phyloP scores from a whole-genome alignment of 1,139 yeast genomes.

The Zygosaccharomyces pseudobailii region DNA sequence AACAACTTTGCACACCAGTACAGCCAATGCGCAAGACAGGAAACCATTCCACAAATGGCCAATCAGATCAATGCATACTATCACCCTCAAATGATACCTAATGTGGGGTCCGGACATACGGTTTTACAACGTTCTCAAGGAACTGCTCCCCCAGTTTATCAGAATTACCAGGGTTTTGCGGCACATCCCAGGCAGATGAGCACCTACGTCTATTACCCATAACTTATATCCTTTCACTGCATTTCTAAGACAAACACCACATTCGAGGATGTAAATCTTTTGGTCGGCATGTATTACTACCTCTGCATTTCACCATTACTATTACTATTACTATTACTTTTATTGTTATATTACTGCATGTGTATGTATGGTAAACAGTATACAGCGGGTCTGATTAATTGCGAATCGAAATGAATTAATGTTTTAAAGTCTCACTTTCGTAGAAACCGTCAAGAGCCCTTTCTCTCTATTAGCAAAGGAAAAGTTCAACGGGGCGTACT shows the following conservation, averaged over 20 bases:
- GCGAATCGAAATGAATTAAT: not conserved
- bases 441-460: conserved; percentile 57
- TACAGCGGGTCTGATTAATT: conserved; percentile 2
- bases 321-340: not conserved
- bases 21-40: not conserved
- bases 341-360: not conserved
- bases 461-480: conserved; percentile 61
- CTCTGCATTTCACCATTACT: not conserved
- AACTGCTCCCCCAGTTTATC: not conserved
- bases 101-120: not conserved
- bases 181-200: conserved; percentile 1
- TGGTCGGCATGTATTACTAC: not conserved
- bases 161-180: not conserved
- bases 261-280: not conserved
- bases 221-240: not conserved
- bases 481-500: conserved; percentile 59
- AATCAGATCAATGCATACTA: not conserved
- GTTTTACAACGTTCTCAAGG: not conserved
- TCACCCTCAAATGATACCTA: not conserved
- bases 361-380: not conserved
- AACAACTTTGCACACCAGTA: not conserved
- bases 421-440: conserved; percentile 21
- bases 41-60: not conserved
- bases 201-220: conserved; percentile 1
- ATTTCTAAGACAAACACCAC: not conserved